Evolutionary conservation across 768 basidiomycete species (phyloP).

Genomic region (Gautieria morchelliformis): DNA sequence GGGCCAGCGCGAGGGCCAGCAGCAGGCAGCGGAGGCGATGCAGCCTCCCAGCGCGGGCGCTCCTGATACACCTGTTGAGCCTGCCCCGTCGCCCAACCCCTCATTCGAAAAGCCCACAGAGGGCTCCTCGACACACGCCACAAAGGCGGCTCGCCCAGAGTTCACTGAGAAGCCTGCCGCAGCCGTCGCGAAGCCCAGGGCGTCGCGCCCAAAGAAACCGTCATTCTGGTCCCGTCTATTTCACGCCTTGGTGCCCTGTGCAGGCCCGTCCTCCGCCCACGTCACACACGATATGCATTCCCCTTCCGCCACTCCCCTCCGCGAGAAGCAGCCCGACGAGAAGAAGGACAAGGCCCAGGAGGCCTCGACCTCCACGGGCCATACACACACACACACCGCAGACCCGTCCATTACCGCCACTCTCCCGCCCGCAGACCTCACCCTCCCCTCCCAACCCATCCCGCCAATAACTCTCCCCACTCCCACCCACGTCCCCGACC

Average conservation of each 20-base stretch:
- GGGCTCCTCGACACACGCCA: neutral
- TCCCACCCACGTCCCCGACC: constrained; percentile 35
- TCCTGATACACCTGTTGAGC: neutral
- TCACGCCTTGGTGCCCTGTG: constrained; percentile 56
- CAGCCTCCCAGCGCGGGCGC: constrained; percentile 1
- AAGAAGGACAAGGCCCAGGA: neutral
- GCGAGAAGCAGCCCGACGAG: constrained; percentile 20
- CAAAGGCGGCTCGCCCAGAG: neutral
- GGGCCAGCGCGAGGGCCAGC: neutral
- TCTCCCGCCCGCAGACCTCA: neutral
- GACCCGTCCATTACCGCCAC: neutral
- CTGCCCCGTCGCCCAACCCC: neutral
- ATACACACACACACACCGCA: neutral
- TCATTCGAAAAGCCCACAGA: constrained; percentile 3
- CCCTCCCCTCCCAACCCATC: neutral
- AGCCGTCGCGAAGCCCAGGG: neutral
- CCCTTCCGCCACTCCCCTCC: constrained; percentile 16
- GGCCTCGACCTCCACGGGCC: neutral
- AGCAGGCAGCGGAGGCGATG: neutral
- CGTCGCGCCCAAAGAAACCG: constrained; percentile 23
- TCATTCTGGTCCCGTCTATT: constrained; percentile 54
- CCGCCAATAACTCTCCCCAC: constrained; percentile 23
- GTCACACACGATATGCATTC: constrained; percentile 8
- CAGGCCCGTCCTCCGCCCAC: constrained; percentile 44
- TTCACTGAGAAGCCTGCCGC: neutral